A percentile compares a stretch with the other conserved stretches of the same genome.
Conservation (phyloP, 352 stramenopile genomes). For the Phytophthora nicotianae region DNA sequence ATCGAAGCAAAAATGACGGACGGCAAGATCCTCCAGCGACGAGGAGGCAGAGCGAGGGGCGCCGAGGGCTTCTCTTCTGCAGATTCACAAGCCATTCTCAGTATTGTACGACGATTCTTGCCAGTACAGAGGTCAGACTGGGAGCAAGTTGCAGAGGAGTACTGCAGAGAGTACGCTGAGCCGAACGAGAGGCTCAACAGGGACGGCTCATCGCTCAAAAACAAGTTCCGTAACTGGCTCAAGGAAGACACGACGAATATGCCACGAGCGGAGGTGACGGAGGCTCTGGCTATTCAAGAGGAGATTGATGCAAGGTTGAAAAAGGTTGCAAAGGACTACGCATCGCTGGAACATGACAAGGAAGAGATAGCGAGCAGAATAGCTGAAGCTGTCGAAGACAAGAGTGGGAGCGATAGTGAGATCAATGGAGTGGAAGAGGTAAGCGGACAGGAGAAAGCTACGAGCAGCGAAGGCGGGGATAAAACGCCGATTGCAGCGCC, state of each 20-base stretch:
- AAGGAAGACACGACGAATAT: constrained; percentile 19
- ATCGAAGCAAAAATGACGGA: constrained; percentile 32
- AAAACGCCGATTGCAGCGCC: constrained; percentile 6
- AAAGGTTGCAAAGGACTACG: constrained; percentile 5
- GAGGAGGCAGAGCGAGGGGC: constrained; percentile 30
- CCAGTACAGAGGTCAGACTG: constrained; percentile 27
- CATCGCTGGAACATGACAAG: background rate
- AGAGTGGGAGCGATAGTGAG: constrained; percentile 4
- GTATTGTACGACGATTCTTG: constrained; percentile 18
- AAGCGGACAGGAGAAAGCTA: constrained; percentile 1
- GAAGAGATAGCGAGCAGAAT: background rate
- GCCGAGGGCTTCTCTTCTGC: constrained; percentile 34
- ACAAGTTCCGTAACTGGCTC: constrained; percentile 37
- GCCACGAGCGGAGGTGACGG: constrained; percentile 17
- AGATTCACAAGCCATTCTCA: constrained; percentile 29
- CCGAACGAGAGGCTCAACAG: constrained; percentile 22
- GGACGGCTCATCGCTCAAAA: constrained; percentile 37
- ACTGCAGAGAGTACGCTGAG: constrained; percentile 30
- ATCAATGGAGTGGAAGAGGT: background rate
- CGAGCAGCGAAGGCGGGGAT: constrained; percentile 15
- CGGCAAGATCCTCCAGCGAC: constrained; percentile 24
- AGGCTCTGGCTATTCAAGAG: constrained; percentile 21
- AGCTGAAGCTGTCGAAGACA: constrained; percentile 6
- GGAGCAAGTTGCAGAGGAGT: constrained; percentile 32
- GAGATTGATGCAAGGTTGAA: constrained; percentile 30